Evolutionary conservation across 768 basidiomycete species (phyloP), one percentile per base, ranked within the genome.

Genomic region (Vishniacozyma victoriae): DNA sequence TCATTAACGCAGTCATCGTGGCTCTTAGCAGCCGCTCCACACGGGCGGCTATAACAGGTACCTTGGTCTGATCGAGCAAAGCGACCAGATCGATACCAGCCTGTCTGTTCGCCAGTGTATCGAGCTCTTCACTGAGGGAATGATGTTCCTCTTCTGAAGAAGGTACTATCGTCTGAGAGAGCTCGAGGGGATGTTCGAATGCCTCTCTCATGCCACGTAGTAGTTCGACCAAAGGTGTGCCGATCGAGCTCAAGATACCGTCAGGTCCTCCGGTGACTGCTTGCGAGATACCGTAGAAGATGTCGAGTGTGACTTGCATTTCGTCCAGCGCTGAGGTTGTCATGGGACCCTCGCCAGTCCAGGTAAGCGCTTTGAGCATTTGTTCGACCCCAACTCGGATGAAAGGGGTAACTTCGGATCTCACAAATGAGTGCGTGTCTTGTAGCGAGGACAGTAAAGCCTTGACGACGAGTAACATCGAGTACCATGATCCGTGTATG

Each of bases 131-230:
- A 59, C 90, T 85, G 40, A 87, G 75, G 41, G 76, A 76, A 0
- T 72, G 72, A 5, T 84, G 79, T 59, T 93, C 91, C 11, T 88
- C 87, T 1, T 78, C 67, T 0, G 85, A 84, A 13, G 86, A 77
- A 5, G 88, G 84, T 49, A 92, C 87, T 57, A 92, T 76, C 22
- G 87, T 75, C 55, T 83, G 83, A 1, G 84, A 82, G 12, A 95
- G 78, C 59, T 90, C 84, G 61, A 91, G 86, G 5, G 91, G 91
- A 70, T 96, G 91, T 0, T 87, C 84, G 39, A 93, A 77, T 0
- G 87, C 86, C 56, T 91, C 90, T 70, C 90, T 91, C 53, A 95
- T 73, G 55, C 90, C 86, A 63, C 90, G 88, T 1, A 95, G 76
- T 20, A 93, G 79, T 25, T 81, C 75, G 16, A 91, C 72, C 0